phyloP scores from a whole-genome alignment of 116 monocot species.

The Iris pallida region DNA sequence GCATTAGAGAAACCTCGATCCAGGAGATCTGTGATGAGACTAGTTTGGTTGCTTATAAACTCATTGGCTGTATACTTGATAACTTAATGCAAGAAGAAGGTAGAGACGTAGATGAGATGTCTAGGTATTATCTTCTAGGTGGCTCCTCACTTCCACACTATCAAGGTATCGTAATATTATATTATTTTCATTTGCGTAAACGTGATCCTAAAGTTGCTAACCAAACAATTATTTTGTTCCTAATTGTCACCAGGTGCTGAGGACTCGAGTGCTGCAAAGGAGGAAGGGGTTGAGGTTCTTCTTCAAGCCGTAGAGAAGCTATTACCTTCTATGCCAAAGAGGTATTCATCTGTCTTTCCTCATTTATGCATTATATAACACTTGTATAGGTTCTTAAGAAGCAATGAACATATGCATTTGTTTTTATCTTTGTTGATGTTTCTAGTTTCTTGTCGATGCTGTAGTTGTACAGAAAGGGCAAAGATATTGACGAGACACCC shows the following conservation, averaged over 20 bases:
- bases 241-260: slow-evolving; percentile 7
- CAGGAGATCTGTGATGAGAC: slow-evolving; percentile 66
- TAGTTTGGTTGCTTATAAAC: slow-evolving; percentile 45
- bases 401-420: not conserved
- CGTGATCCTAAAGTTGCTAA: not conserved
- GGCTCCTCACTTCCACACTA: slow-evolving; percentile 13
- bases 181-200: not conserved
- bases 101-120: slow-evolving; percentile 18
- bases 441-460: not conserved
- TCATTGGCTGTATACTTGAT: slow-evolving; percentile 48
- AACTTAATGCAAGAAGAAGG: slow-evolving; percentile 35
- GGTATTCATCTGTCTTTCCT: slow-evolving; percentile 16
- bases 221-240: not conserved
- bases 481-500: not conserved
- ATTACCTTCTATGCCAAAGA: slow-evolving; percentile 36
- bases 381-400: not conserved
- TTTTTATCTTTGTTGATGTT: not conserved
- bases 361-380: not conserved
- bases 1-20: slow-evolving; percentile 10
- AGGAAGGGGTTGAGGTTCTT: slow-evolving; percentile 22
- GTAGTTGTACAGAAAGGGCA: slow-evolving; percentile 2
- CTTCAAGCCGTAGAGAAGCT: slow-evolving; percentile 29
- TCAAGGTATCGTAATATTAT: slow-evolving; percentile 33
- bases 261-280: not conserved
- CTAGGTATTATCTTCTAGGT: slow-evolving; percentile 31